Evolutionary conservation across 2,329 filamentous ascomycete species (phyloP).

Genomic region (Mollisia scopiformis): DNA sequence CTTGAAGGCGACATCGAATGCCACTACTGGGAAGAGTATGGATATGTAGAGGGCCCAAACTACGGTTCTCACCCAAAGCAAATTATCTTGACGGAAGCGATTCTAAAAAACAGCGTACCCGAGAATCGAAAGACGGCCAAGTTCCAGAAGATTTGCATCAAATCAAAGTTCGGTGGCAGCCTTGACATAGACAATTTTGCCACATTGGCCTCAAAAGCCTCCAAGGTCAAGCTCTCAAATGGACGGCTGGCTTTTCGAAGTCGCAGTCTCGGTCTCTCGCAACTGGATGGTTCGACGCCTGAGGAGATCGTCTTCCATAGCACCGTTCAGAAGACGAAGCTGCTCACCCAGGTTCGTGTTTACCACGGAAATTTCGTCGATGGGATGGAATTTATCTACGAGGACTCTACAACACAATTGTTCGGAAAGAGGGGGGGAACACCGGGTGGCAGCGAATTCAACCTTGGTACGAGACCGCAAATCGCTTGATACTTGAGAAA

Average conservation of each 20-base stretch:
- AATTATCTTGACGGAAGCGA: conserved; percentile 73
- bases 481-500: conserved; percentile 46
- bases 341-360: conserved; percentile 74
- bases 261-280: conserved; percentile 71
- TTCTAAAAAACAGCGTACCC: conserved; percentile 72
- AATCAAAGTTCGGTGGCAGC: conserved; percentile 74
- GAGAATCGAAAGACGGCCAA: conserved; percentile 72
- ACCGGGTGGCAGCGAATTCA: conserved; percentile 71
- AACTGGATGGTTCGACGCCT: conserved; percentile 69
- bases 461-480: conserved; percentile 75
- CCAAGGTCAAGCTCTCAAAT: conserved; percentile 74
- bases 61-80: conserved; percentile 69
- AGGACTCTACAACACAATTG: conserved; percentile 80
- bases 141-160: conserved; percentile 72
- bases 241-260: conserved; percentile 76
- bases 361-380: conserved; percentile 79
- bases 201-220: conserved; percentile 69
- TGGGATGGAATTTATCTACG: conserved; percentile 91
- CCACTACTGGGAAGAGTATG: conserved; percentile 80
- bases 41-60: conserved; percentile 59
- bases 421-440: conserved; percentile 83
- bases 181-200: conserved; percentile 79
- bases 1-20: conserved; percentile 81
- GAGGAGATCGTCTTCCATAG: conserved; percentile 78
- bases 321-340: conserved; percentile 66